Evolutionary conservation across 2,329 filamentous ascomycete species (phyloP), one percentile per base, ranked within the genome.

Genomic region (Daldinia sp.): DNA sequence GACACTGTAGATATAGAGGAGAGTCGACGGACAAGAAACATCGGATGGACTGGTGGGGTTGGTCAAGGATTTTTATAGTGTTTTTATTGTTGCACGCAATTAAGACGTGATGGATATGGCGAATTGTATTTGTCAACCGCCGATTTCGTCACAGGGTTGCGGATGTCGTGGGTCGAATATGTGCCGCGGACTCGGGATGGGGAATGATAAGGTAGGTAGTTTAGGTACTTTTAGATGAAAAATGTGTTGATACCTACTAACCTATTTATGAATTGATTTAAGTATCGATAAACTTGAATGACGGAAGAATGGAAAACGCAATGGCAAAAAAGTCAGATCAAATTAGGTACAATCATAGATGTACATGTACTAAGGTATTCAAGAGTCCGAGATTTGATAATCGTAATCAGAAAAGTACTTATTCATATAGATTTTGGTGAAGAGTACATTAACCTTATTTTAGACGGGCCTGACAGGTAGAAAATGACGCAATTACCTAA

Each of bases 21-120:
- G 79, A 97, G 86, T 79, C 88, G 86, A 78, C 89, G 87, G 78
- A 92, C 82, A 81, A 95, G 86, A 83, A 89, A 92, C 86, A 89
- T 88, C n/a, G n/a, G n/a, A 37, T 33, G 48, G 48, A 39, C 5
- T 59, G 44, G 63, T 48, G 60, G 53, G 50, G 35, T 28, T 15
- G 55, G 33, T 35, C 33, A 10, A 37, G 28, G 55, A 13, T 37
- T 23, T 57, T 59, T 67, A 60, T 67, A 69, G 53, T 56, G 20
- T 35, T 37, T 57, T 58, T 64, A 56, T 66, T 60, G 46, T 67
- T 37, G 44, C 23, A 50, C 44, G 26, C 44, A 28, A 64, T 13
- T 26, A 30, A 28, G 42, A 18, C 53, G 30, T 53, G 26, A 42
- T 41, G 12, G 46, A 50, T 28, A 56, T 56, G 54, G 50, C 51